Evolutionary conservation across 2,329 filamentous ascomycete species (phyloP), one percentile per base, ranked within the genome.

Genomic region (Annulohypoxylon truncatum): DNA sequence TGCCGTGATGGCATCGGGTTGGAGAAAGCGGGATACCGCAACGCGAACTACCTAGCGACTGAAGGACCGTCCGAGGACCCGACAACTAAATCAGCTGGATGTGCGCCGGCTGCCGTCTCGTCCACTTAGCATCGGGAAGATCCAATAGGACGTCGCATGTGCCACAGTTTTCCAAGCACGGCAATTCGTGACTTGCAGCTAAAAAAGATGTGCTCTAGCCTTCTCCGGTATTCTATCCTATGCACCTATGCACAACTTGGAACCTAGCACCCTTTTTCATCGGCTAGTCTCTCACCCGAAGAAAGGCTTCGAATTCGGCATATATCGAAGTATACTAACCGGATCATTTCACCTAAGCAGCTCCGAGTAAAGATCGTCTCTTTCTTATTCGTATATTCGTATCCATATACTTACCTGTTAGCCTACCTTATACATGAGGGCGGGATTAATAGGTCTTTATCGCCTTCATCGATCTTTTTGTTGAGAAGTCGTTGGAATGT

Each of bases 101-200:
- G 29, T 63, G 47, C 59, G 59, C 66, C 62, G 59, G 53, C 38
- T 55, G 50, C 66, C 59, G 62, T 56, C 51, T 60, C 42, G 26
- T 31, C 53, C 62, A 58, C 33, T 20, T 57, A 35, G 4, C 54
- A 47, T 53, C 55, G 50, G 48, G 31, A 42, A 22, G n/a, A 52
- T 56, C 64, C 60, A 69, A 69, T 67, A 56, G 60, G 64, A 50
- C 64, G 56, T 44, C 29, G 22, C 55, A 44, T 55, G 29, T 46
- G 31, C 52, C 42, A 24, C 31, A 35, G 28, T 13, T 50, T 59
- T 48, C 60, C 60, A 50, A 50, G 48, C 28, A 66, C 66, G 66
- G 66, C 66, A 69, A 61, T 69, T 69, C 58, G 50, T 61, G 26
- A 55, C 59, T 52, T 31, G 31, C 59, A 57, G 22, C 42, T 59